Conservation (phyloP, 2,329 filamentous ascomycete species). For the Fusarium phyllophilum region DNA sequence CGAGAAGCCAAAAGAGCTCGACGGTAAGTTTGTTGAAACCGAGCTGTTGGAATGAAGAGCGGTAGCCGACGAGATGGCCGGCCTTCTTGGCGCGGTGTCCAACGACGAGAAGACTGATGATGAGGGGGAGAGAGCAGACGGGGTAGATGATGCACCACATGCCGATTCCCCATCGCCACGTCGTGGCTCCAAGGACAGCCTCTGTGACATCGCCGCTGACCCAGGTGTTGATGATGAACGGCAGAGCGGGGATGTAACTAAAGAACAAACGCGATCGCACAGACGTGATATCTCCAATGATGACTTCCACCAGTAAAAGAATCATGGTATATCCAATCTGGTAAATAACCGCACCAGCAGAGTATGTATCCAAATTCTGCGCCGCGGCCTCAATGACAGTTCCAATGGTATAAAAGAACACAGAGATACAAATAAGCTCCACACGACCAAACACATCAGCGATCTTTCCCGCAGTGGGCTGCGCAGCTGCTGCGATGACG, state of each 20-base stretch:
- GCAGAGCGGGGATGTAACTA: conserved; percentile 69
- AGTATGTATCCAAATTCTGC: conserved; percentile 60
- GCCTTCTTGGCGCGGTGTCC: conserved; percentile 61
- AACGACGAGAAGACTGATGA: conserved; percentile 62
- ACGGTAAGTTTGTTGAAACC: conserved; percentile 48
- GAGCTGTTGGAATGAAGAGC: conserved; percentile 47
- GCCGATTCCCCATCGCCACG: conserved; percentile 71
- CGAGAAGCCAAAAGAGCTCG: conserved; percentile 59
- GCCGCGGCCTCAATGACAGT: conserved; percentile 67
- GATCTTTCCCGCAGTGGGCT: conserved; percentile 69
- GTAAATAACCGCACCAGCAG: conserved; percentile 68
- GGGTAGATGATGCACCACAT: conserved; percentile 74
- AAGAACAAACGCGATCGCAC: conserved; percentile 71
- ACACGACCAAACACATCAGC: conserved; percentile 72
- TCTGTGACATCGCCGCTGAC: conserved; percentile 66
- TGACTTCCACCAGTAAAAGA: conserved; percentile 70
- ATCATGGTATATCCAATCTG: conserved; percentile 72
- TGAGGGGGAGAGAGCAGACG: conserved; percentile 65
- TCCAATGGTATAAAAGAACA: conserved; percentile 69
- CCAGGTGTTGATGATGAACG: conserved; percentile 74
- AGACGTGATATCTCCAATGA: conserved; percentile 72
- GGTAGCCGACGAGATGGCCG: conserved; percentile 56
- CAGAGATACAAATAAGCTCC: conserved; percentile 64
- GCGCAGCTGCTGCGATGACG: conserved; percentile 69
- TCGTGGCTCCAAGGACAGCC: conserved; percentile 59